These are phyloP conservation scores for Candida pseudoglaebosa DNA, from an alignment of 805 yeast genomes.

Conservation along the genomic window DNA sequence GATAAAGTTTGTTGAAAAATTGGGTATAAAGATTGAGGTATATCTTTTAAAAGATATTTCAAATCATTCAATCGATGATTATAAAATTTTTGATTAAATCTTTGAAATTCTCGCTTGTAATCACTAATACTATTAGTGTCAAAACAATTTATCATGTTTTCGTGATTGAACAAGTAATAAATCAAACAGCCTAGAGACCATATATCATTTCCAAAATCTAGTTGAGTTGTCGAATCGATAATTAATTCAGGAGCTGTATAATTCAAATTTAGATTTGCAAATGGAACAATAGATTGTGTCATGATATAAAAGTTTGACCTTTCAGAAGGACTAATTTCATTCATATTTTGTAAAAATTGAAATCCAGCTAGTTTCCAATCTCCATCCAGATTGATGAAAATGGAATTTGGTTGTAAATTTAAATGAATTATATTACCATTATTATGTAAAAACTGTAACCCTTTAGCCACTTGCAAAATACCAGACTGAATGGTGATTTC, in stretches of 20 bases:
- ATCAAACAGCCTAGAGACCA: conserved; percentile 82
- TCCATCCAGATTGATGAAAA: conserved; percentile 74
- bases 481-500: conserved; percentile 80
- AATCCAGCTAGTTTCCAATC: conserved; percentile 94
- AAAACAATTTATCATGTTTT: conserved; percentile 37
- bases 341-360: conserved; percentile 42
- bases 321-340: conserved; percentile 44
- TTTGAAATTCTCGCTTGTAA: conserved; percentile 52
- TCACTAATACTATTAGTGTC: conserved; percentile 53
- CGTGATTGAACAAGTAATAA: conserved; percentile 61
- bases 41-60: conserved; percentile 45
- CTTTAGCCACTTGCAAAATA: conserved; percentile 69
- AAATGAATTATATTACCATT: conserved; percentile 72
- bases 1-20: conserved; percentile 52
- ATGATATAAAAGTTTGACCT: conserved; percentile 61
- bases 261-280: conserved; percentile 65
- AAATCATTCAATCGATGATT: conserved; percentile 32
- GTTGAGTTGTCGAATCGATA: conserved; percentile 47
- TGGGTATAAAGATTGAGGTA: conserved; percentile 55
- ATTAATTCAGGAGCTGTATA: conserved; percentile 85
- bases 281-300: conserved; percentile 75
- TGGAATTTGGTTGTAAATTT: conserved; percentile 72
- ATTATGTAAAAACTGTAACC: conserved; percentile 77
- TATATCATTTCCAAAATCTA: conserved; percentile 70
- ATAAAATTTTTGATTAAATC: conserved; percentile 44